Conservation (phyloP, 768 basidiomycete species). For the Amanita polypyramis region DNA sequence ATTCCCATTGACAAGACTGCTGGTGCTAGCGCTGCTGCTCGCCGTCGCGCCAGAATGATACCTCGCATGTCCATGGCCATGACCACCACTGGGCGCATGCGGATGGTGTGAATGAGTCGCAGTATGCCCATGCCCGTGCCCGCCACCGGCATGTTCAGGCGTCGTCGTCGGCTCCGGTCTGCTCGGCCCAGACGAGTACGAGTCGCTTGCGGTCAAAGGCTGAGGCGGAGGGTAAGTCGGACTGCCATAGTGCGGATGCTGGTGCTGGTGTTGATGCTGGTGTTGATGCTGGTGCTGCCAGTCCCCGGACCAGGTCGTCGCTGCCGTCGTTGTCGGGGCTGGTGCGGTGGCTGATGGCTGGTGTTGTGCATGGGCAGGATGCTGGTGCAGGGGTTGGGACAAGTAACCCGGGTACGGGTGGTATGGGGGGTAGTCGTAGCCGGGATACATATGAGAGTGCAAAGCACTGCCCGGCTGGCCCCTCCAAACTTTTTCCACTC, state of each 20-base stretch:
- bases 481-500: neutral
- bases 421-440: neutral
- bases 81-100: neutral
- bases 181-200: slow-evolving; percentile 1
- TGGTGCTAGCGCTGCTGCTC: neutral
- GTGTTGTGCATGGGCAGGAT: neutral
- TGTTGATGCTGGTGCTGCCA: neutral
- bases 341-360: neutral
- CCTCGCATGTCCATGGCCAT: neutral
- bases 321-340: neutral
- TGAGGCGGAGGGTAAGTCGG: neutral
- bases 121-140: neutral
- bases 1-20: slow-evolving; percentile 9
- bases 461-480: too few relatives aligned
- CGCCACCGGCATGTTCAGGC: neutral
- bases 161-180: slow-evolving; percentile 4
- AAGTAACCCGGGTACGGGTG: neutral
- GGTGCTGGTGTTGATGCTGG: neutral
- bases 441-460: neutral
- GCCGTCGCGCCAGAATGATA: neutral
- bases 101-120: too few relatives aligned
- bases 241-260: neutral
- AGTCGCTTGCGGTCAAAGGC: neutral
- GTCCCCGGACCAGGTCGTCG: neutral
- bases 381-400: neutral